Base-by-base conservation (phyloP, 2,329 filamentous ascomycete species). In the Talaromyces sp. region DNA sequence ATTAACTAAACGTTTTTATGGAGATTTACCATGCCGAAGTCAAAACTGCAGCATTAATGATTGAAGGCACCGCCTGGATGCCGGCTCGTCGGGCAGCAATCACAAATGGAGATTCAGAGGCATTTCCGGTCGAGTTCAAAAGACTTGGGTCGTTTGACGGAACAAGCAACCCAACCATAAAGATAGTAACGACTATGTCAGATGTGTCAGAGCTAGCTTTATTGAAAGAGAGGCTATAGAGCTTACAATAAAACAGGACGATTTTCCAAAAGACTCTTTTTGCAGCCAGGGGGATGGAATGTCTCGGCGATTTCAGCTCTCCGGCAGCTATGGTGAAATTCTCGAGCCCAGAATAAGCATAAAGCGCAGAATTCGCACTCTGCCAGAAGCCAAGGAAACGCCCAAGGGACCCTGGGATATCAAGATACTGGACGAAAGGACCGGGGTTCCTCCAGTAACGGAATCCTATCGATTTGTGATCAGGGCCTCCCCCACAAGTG, bases 21-120 rank as follows among this genome's bases (percentile, higher is more conserved):
- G 14, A 29, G 3, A n/a, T 11, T 29, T 29, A 52, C 66, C 91
- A 85, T 9, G 92, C 90, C 2, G 89, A 89, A 0, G 89, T 90
- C 19, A 93, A 79, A 10, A 93, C 83, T 9, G 91, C 86, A n/a
- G 85, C 89, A 73, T 93, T 93, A 79, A 93, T 86, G 69, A 92
- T 86, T 65, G 84, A 78, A 4, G 85, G 83, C 2, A 91, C 82
- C 3, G 84, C 81, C 7, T 77, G 75, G 60, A 90, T 85, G 35
- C 87, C 87, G 32, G 87, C 88, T 24, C 74, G 74, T 52, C 73
- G 66, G 59, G 79, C 77, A 17, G 74, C 77, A 11, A 77, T 69
- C 46, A 79, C 76, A 58, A 77, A 79, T 0, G 77, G 75, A 3
- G 75, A 76, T 0, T 82, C 80, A 3, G 79, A 80, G 1, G 83